Conservation (phyloP, 371 early-diverging fungal genomes). For the Cokeromyces recurvatus region DNA sequence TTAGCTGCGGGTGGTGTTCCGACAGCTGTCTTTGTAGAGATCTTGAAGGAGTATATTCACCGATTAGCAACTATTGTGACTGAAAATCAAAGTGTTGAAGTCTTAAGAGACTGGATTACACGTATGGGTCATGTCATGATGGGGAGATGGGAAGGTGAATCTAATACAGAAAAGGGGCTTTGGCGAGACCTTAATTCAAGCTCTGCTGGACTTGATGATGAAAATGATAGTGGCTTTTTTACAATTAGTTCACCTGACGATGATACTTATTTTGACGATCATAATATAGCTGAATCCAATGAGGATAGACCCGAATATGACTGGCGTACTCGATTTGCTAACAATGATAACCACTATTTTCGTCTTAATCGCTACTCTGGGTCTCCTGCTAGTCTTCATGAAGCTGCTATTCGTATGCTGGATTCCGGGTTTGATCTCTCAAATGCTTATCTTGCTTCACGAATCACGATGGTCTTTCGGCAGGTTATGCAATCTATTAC, state of each 20-base stretch:
- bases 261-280: background rate
- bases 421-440: constrained; percentile 44
- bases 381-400: constrained; percentile 25
- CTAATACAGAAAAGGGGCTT: constrained; percentile 16
- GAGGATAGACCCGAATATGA: background rate
- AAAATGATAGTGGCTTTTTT: constrained; percentile 12
- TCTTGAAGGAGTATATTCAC: constrained; percentile 33
- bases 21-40: constrained; percentile 27
- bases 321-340: background rate
- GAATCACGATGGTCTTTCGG: constrained; percentile 32
- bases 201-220: constrained; percentile 15
- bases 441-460: constrained; percentile 35
- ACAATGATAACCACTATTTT: background rate
- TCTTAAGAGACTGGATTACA: constrained; percentile 36
- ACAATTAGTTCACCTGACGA: constrained; percentile 11
- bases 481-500: constrained; percentile 26
- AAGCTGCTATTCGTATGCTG: constrained; percentile 31
- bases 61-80: constrained; percentile 25
- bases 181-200: constrained; percentile 18
- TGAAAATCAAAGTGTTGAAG: constrained; percentile 24
- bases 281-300: background rate
- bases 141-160: constrained; percentile 30
- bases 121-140: constrained; percentile 26
- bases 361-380: constrained; percentile 34
- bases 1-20: constrained; percentile 38